A percentile compares a stretch with the other conserved stretches of the same genome.
phyloP scores from a whole-genome alignment of 2,329 filamentous ascomycete genomes.

The Paecilomyces fulvus region DNA sequence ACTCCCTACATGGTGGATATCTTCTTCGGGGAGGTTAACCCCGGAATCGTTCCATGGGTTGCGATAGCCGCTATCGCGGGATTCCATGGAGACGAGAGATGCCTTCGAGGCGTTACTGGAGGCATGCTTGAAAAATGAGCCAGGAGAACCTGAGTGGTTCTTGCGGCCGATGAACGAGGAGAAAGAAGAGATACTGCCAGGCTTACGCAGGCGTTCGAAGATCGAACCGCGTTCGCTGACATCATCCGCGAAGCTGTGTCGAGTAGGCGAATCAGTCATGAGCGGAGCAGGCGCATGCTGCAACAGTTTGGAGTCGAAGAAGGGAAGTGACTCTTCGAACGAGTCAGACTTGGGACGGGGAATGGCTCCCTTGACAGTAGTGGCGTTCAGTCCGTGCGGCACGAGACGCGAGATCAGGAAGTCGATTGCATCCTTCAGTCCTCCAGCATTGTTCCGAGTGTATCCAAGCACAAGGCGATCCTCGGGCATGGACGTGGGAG shows the following conservation, averaged over 20 bases:
- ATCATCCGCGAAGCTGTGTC: constrained; percentile 73
- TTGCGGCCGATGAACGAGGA: constrained; percentile 95
- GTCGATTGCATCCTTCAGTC: constrained; percentile 90
- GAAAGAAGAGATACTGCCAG: constrained; percentile 87
- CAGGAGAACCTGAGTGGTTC: constrained; percentile 81
- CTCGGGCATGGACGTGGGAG: constrained; percentile 42
- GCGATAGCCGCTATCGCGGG: constrained; percentile 85
- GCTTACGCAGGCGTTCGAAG: constrained; percentile 89
- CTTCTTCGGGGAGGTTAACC: constrained; percentile 86
- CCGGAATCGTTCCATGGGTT: constrained; percentile 98
- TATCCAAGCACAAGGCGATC: constrained; percentile 64
- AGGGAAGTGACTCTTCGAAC: constrained; percentile 92
- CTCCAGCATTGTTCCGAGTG: constrained; percentile 94
- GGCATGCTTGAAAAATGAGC: constrained; percentile 84
- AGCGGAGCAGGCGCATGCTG: constrained; percentile 80
- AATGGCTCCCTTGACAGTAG: constrained; percentile 84
- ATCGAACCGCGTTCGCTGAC: constrained; percentile 71
- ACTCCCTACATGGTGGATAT: constrained; percentile 46
- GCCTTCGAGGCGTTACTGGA: constrained; percentile 87
- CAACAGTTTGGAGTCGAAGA: constrained; percentile 93
- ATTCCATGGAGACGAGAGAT: constrained; percentile 91
- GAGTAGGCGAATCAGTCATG: constrained; percentile 79
- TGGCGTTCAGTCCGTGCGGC: constrained; percentile 78
- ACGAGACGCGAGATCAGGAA: constrained; percentile 82
- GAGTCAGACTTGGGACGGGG: constrained; percentile 98